A percentile compares a stretch with the other conserved stretches of the same genome.
Conservation (phyloP, 2,329 filamentous ascomycete species). For the Huntiella decipiens region DNA sequence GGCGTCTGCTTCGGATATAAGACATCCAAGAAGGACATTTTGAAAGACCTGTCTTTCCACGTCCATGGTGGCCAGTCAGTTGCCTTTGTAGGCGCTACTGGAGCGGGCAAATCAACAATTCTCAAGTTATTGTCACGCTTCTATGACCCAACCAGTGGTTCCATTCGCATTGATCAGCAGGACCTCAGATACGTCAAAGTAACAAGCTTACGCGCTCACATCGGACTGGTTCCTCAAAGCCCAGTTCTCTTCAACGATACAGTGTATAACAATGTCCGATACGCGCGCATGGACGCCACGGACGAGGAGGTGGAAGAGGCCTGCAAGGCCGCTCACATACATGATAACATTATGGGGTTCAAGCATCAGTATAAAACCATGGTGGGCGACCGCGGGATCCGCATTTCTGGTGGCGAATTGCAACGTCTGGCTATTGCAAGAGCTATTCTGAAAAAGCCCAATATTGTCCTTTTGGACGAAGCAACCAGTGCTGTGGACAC, state of each 20-base stretch:
- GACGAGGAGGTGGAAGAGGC: slow-evolving; percentile 36
- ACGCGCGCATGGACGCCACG: slow-evolving; percentile 32
- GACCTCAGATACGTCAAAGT: slow-evolving; percentile 36
- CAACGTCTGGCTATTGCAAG: slow-evolving; percentile 51
- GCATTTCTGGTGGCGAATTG: slow-evolving; percentile 46
- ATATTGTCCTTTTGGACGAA: slow-evolving; percentile 61
- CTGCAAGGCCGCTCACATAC: slow-evolving; percentile 35
- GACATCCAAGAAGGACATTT: slow-evolving; percentile 34
- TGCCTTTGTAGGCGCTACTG: slow-evolving; percentile 41
- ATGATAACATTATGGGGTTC: slow-evolving; percentile 37
- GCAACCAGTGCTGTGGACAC: slow-evolving; percentile 61
- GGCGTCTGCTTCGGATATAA: slow-evolving; percentile 40
- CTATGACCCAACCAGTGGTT: slow-evolving; percentile 35
- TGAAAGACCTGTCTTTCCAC: slow-evolving; percentile 33
- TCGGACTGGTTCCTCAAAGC: slow-evolving; percentile 37
- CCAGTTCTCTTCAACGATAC: slow-evolving; percentile 39
- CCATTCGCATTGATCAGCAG: slow-evolving; percentile 35
- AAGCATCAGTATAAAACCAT: slow-evolving; percentile 32
- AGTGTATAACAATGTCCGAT: slow-evolving; percentile 40
- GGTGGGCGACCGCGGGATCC: slow-evolving; percentile 34
- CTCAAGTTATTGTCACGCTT: slow-evolving; percentile 39
- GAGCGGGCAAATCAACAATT: slow-evolving; percentile 39
- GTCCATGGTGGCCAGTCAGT: slow-evolving; percentile 33
- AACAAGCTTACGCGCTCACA: slow-evolving; percentile 30
- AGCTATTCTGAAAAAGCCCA: slow-evolving; percentile 53